Base-by-base conservation (phyloP, 495 filamentous ascomycete genomes). In the Pseudomonodictys pantanalensis region DNA sequence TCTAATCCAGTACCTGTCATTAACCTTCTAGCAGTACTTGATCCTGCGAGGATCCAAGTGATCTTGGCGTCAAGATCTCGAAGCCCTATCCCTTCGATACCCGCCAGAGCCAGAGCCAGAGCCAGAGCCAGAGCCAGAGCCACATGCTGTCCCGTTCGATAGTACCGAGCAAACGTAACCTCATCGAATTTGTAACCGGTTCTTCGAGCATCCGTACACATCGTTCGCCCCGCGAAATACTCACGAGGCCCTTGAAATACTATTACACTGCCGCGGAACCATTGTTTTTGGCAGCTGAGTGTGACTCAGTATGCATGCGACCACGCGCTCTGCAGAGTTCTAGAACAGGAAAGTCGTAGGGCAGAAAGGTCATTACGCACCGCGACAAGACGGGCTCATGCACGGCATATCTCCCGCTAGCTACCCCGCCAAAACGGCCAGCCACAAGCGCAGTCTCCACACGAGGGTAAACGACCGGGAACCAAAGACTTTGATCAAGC, bases 291-390 rank as follows among this genome's bases (percentile, higher is more conserved):
- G 25, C n/a, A 33, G 43, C 25, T 4, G 47, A 4, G 15, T 46
- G 43, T 42, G 18, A 20, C 33, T 17, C 33, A 22, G 51, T 11
- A 32, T 8, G 25, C 35, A 56, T 23, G 26, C 15, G 18, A 39
- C 30, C 42, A 48, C 45, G 47, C 56, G 46, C 56, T 10, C 39
- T 23, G 23, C n/a, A 25, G 30, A n/a, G 18, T 3, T 9, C 45
- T 52, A 2, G 47, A 58, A 58, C 20, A 52, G 56, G 45, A n/a
- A 60, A 46, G 56, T 60, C 56, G 50, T 38, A 41, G 38, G 47
- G 20, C 10, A 10, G 20, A 11, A 29, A 28, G 11, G 39, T 2
- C 12, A 41, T 8, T 1, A 58, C 42, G 47, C 47, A 35, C 47
- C 35, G 47, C 56, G 24, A 52, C 47, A 5, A 22, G n/a, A 44